A percentile compares a stretch with the other conserved stretches of the same genome.
These are phyloP conservation scores for Ephemerocybe angulata DNA, from an alignment of 768 basidiomycete species.

Conservation along the genomic window DNA sequence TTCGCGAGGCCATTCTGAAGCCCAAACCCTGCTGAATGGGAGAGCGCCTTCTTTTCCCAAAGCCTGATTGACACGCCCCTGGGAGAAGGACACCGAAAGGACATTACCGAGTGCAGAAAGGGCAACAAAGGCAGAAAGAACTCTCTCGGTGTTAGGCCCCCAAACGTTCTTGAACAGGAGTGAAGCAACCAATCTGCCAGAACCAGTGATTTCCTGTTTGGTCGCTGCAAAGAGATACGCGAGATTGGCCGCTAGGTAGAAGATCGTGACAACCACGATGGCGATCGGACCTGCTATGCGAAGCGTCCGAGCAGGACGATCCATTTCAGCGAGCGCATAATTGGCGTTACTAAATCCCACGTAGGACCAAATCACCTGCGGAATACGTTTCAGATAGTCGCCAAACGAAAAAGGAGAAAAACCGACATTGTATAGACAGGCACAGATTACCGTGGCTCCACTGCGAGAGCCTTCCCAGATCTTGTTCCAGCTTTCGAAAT, in stretches of 20 bases:
- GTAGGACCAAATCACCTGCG: constrained; percentile 40
- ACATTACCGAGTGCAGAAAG: constrained; percentile 53
- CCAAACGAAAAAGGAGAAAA: neutral
- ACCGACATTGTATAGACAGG: constrained; percentile 44
- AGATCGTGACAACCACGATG: constrained; percentile 40
- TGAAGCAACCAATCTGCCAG: constrained; percentile 51
- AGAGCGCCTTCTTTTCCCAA: constrained; percentile 54
- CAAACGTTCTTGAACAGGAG: constrained; percentile 54
- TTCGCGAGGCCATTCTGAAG: constrained; percentile 52
- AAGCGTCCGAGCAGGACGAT: constrained; percentile 52
- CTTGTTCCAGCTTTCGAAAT: constrained; percentile 24
- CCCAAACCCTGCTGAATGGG: constrained; percentile 53
- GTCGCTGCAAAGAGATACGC: constrained; percentile 59
- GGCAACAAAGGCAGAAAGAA: constrained; percentile 31
- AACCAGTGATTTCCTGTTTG: constrained; percentile 47
- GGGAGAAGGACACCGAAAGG: constrained; percentile 33
- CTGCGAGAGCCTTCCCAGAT: constrained; percentile 35
- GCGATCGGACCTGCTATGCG: constrained; percentile 53
- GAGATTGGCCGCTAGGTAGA: constrained; percentile 53
- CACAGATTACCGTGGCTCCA: constrained; percentile 45
- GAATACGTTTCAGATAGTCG: neutral
- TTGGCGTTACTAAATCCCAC: constrained; percentile 59
- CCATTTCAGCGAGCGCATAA: constrained; percentile 53
- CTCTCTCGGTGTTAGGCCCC: constrained; percentile 42
- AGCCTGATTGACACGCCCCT: constrained; percentile 49